Evolutionary conservation across 768 basidiomycete genomes (phyloP).

Genomic region (Suillus subalutaceus): DNA sequence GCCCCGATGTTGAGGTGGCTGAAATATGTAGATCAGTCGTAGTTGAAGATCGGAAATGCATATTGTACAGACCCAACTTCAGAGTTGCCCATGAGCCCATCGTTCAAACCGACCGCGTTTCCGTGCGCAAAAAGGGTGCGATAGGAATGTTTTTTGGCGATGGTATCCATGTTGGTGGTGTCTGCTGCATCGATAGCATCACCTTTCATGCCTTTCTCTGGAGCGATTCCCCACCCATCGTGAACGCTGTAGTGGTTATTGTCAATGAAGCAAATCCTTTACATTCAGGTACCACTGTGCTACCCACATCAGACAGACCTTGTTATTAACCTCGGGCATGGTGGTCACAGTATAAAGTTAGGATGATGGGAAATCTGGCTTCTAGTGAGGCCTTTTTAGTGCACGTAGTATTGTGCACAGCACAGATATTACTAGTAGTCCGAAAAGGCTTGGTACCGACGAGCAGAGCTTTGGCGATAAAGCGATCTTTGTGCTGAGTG

Average conservation of each 20-base stretch:
- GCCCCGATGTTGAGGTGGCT: conserved; percentile 96
- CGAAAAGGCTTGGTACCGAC: conserved; percentile 4
- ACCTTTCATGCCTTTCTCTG: conserved; percentile 70
- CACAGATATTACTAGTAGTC: not conserved
- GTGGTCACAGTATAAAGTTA: not conserved
- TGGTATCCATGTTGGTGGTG: conserved; percentile 88
- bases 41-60: not conserved
- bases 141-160: conserved; percentile 75
- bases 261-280: not conserved
- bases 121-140: conserved; percentile 83
- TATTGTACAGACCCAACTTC: conserved; percentile 81
- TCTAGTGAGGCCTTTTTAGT: not conserved
- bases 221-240: conserved; percentile 93
- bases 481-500: not conserved
- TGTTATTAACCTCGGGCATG: conserved; percentile 72
- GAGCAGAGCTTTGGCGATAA: conserved; percentile 1
- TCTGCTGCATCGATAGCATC: conserved; percentile 86
- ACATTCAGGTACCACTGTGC: not conserved
- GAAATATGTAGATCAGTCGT: not conserved
- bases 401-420: not conserved
- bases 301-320: conserved; percentile 87
- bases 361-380: not conserved
- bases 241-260: conserved; percentile 62
- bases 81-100: conserved; percentile 97
- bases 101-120: conserved; percentile 88